Conservation (phyloP, 768 basidiomycete species). For the Hygrophorus pudorinus region DNA sequence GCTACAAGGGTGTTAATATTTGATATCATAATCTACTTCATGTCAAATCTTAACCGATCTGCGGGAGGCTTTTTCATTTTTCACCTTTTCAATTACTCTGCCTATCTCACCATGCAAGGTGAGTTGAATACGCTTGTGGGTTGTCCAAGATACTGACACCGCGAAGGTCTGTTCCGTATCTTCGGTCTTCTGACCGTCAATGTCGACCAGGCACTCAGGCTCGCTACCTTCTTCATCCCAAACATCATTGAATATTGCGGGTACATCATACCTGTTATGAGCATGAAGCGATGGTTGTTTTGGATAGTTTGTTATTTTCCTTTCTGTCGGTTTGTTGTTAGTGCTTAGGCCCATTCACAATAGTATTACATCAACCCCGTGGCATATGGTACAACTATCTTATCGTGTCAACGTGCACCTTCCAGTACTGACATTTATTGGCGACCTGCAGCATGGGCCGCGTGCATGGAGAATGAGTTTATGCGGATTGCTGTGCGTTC, state of each 20-base stretch:
- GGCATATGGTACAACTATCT: constrained; percentile 40
- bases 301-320: constrained; percentile 74
- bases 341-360: constrained; percentile 8
- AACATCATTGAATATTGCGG: constrained; percentile 42
- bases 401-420: neutral
- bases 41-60: constrained; percentile 38
- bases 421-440: neutral
- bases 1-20: constrained; percentile 47
- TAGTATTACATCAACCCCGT: constrained; percentile 77
- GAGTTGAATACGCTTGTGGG: no score
- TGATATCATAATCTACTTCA: constrained; percentile 62
- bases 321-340: neutral
- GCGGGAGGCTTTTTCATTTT: constrained; percentile 42
- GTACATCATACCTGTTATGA: constrained; percentile 49
- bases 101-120: constrained; percentile 67
- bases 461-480: constrained; percentile 82
- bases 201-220: constrained; percentile 36
- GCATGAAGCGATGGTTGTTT: constrained; percentile 77
- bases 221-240: constrained; percentile 2
- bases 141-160: no score
- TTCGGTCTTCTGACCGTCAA: constrained; percentile 45
- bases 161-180: constrained; percentile 55
- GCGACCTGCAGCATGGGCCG: constrained; percentile 49
- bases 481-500: constrained; percentile 48
- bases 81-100: constrained; percentile 55